Conservation (phyloP, 371 early-diverging fungal genomes). For the Syncephalastrum sp. region DNA sequence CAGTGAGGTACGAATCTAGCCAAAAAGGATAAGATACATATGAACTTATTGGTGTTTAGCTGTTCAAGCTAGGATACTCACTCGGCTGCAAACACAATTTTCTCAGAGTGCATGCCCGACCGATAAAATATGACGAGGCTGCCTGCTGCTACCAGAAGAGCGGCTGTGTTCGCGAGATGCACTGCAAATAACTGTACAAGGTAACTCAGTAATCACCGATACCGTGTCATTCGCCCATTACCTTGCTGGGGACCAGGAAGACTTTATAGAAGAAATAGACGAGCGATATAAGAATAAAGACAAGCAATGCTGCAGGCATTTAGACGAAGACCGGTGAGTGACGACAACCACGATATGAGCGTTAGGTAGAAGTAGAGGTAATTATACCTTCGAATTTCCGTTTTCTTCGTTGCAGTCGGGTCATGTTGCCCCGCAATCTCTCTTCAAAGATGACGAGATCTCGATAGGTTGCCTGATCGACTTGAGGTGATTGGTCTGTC, state of each 20-base stretch:
- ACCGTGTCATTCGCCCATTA: conserved; percentile 9
- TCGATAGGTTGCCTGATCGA: conserved; percentile 51
- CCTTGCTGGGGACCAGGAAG: conserved; percentile 52
- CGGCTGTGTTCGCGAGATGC: conserved; percentile 36
- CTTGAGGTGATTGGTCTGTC: neutral
- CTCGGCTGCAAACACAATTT: conserved; percentile 64
- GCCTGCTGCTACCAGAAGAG: conserved; percentile 35
- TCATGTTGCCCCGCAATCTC: conserved; percentile 60
- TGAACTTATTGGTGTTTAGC: neutral
- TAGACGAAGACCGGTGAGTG: neutral
- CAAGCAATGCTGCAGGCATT: conserved; percentile 30
- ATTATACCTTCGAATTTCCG: conserved; percentile 65
- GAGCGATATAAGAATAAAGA: conserved; percentile 25
- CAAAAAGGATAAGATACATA: neutral
- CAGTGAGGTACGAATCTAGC: conserved; percentile 66
- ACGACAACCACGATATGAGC: neutral
- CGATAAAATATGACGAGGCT: conserved; percentile 53
- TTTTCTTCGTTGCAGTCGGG: conserved; percentile 51
- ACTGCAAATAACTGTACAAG: conserved; percentile 23
- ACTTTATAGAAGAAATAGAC: conserved; percentile 51
- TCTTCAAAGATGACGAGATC: conserved; percentile 73
- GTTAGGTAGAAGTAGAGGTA: neutral
- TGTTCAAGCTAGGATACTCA: conserved; percentile 25
- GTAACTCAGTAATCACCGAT: no score
- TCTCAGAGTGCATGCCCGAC: conserved; percentile 66